A percentile compares a stretch with the other conserved stretches of the same genome.
These are phyloP conservation scores for Chrysopogon serrulatus DNA, from an alignment of 176 grass and related monocot genomes.

Conservation along the genomic window DNA sequence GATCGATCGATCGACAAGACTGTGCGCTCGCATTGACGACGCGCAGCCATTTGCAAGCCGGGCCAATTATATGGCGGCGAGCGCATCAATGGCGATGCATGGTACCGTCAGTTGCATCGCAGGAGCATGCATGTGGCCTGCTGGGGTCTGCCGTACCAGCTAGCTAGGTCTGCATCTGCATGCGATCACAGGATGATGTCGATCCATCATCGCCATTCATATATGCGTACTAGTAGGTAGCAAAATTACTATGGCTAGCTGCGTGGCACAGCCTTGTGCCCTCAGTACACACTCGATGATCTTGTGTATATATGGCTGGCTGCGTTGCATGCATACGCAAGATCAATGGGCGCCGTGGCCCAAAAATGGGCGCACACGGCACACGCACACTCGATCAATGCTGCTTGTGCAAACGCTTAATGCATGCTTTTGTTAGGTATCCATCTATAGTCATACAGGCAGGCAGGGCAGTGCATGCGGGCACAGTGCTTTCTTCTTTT, in stretches of 20 bases:
- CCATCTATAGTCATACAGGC: background rate
- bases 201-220: background rate
- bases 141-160: background rate
- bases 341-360: too few species aligned
- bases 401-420: background rate
- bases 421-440: background rate
- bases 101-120: background rate
- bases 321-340: too few species aligned
- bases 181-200: background rate
- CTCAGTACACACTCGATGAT: background rate
- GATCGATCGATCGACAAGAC: background rate
- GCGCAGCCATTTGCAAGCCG: too few species aligned
- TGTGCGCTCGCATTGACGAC: background rate
- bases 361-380: background rate
- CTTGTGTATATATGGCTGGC: background rate
- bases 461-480: background rate
- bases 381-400: background rate
- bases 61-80: background rate
- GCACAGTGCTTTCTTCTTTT: background rate
- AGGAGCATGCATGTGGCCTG: conserved; percentile 34
- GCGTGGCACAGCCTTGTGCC: background rate
- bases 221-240: too few species aligned
- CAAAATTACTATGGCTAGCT: too few species aligned
- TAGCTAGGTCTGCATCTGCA: too few species aligned
- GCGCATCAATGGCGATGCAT: conserved; percentile 15